A percentile compares a stretch with the other conserved stretches of the same genome.
phyloP scores from a whole-genome alignment of 768 basidiomycete genomes.

The Fomitopsis serialis region DNA sequence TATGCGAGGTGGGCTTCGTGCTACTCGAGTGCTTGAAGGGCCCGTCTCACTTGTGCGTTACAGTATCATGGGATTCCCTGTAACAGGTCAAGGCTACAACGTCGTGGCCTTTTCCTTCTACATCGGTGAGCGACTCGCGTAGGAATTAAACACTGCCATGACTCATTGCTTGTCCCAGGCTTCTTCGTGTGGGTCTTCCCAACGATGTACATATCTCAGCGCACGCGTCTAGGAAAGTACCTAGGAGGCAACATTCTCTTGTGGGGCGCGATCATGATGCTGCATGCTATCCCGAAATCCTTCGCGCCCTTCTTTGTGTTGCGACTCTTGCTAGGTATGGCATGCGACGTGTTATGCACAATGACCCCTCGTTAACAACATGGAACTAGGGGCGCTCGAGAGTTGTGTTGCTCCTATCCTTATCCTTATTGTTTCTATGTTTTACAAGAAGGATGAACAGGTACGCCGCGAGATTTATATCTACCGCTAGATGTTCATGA shows the following conservation, averaged over 20 bases:
- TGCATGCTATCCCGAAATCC: constrained; percentile 50
- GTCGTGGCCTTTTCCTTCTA: constrained; percentile 65
- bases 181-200: constrained; percentile 63
- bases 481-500: neutral
- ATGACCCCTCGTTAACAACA: neutral
- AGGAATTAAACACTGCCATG: neutral
- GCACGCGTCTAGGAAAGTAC: constrained; percentile 53
- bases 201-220: constrained; percentile 61
- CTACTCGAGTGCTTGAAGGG: neutral
- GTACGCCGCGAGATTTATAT: constrained; percentile 16
- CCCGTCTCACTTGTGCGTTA: neutral
- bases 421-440: constrained; percentile 60
- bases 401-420: constrained; percentile 60
- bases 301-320: constrained; percentile 61
- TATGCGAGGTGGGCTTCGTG: constrained; percentile 47
- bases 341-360: no score
- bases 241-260: constrained; percentile 54
- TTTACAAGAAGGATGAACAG: constrained; percentile 67
- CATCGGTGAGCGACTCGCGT: constrained; percentile 33
- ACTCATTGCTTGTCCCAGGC: constrained; percentile 25
- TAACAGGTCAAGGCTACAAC: constrained; percentile 59
- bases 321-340: constrained; percentile 52
- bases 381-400: constrained; percentile 53
- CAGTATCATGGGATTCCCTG: constrained; percentile 65
- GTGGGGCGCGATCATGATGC: constrained; percentile 57